Conservation (phyloP, 352 stramenopile genomes). For the Aphanomyces stellatus region DNA sequence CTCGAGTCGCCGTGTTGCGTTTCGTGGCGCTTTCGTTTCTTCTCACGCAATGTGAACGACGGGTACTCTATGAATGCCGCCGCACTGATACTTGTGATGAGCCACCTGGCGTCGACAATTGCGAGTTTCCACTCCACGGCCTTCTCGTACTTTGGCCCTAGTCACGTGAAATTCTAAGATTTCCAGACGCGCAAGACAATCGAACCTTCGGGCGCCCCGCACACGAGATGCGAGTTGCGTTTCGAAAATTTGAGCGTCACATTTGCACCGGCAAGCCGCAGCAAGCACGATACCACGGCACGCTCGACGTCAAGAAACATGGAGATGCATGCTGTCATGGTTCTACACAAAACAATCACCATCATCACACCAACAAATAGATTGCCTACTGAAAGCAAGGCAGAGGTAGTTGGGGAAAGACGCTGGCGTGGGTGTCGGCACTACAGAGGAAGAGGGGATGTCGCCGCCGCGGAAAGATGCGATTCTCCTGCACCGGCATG, state of each 20-base stretch:
- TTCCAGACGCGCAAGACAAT: background rate
- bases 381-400: slow-evolving; percentile 31
- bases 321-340: slow-evolving; percentile 42
- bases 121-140: slow-evolving; percentile 39
- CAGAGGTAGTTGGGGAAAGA: slow-evolving; percentile 31
- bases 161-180: background rate
- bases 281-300: slow-evolving; percentile 46
- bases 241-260: slow-evolving; percentile 43
- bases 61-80: background rate
- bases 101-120: slow-evolving; percentile 54
- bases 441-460: slow-evolving; percentile 6
- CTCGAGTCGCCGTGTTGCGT: no score
- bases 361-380: background rate
- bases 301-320: slow-evolving; percentile 56
- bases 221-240: slow-evolving; percentile 62
- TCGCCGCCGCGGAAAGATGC: slow-evolving; percentile 14
- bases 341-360: background rate
- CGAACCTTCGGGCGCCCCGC: slow-evolving; percentile 29
- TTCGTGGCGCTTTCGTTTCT: slow-evolving; percentile 38
- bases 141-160: slow-evolving; percentile 42
- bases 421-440: background rate
- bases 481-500: slow-evolving; percentile 27
- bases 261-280: slow-evolving; percentile 42
- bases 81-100: slow-evolving; percentile 29
- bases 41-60: slow-evolving; percentile 1